A percentile compares a stretch with the other conserved stretches of the same genome.
Evolutionary conservation across 805 yeast genomes (phyloP).

Genomic region (Myxozyma kluyveri): DNA sequence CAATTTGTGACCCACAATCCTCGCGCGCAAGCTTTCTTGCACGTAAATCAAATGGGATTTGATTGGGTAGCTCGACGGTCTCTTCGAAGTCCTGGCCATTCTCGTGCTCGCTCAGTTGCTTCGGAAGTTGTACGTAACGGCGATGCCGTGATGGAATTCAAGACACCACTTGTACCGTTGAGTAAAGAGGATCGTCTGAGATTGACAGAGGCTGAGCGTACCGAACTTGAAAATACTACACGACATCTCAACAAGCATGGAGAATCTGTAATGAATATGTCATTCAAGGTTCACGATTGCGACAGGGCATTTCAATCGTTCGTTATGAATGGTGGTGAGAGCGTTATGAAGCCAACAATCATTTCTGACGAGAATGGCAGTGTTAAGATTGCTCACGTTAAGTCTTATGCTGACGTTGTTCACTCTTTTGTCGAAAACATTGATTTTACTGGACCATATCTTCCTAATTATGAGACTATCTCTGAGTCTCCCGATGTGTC

Average conservation of each 20-base stretch:
- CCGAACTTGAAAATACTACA: slow-evolving; percentile 7
- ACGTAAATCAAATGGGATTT: slow-evolving; percentile 61
- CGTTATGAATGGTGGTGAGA: slow-evolving; percentile 51
- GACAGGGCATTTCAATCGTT: slow-evolving; percentile 49
- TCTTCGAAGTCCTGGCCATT: slow-evolving; percentile 62
- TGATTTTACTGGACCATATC: slow-evolving; percentile 44
- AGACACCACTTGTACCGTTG: slow-evolving; percentile 44
- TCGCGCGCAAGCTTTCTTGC: slow-evolving; percentile 45
- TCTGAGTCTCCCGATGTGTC: no score
- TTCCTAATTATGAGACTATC: slow-evolving; percentile 49
- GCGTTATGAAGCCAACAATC: slow-evolving; percentile 37
- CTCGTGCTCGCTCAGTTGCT: slow-evolving; percentile 8
- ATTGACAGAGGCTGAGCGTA: slow-evolving; percentile 20
- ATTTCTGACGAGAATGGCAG: slow-evolving; percentile 50
- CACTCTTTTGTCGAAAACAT: slow-evolving; percentile 63
- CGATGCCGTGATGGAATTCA: slow-evolving; percentile 49
- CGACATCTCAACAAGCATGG: slow-evolving; percentile 50
- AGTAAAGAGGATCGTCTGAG: slow-evolving; percentile 24
- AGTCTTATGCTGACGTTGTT: slow-evolving; percentile 58
- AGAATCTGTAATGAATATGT: slow-evolving; percentile 76
- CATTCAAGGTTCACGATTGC: slow-evolving; percentile 59
- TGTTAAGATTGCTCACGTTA: slow-evolving; percentile 52
- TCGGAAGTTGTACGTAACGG: slow-evolving; percentile 60
- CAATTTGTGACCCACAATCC: neutral
- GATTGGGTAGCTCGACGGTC: slow-evolving; percentile 59